These are phyloP conservation scores for Coccomyxa subellipsoidea DNA, from an alignment of 163 green algal species.

Conservation along the genomic window DNA sequence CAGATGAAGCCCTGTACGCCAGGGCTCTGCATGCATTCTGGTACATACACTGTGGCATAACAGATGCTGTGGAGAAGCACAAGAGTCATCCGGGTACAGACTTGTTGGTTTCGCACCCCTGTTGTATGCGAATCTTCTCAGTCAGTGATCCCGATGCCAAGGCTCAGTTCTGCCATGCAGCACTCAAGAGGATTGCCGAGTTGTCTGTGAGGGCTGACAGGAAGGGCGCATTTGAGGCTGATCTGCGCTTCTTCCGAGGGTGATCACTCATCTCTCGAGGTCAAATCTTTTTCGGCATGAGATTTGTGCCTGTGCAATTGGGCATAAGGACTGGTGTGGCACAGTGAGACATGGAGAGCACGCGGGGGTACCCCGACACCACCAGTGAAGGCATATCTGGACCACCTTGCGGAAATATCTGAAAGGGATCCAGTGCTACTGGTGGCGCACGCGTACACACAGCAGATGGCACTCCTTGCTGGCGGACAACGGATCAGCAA, in stretches of 20 bases:
- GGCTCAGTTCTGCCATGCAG: slow-evolving; percentile 6
- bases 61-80: not conserved
- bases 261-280: not conserved
- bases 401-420: not conserved
- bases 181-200: not conserved
- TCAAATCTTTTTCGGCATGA: not conserved
- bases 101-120: too few relatives aligned
- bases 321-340: not conserved
- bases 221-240: slow-evolving; percentile 13
- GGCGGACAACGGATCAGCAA: slow-evolving; percentile 17
- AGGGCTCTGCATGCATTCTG: slow-evolving; percentile 2
- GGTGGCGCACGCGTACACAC: slow-evolving; percentile 35
- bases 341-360: not conserved
- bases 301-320: not conserved
- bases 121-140: not conserved
- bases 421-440: slow-evolving; percentile 15
- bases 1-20: not conserved
- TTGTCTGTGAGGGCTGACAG: not conserved
- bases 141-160: too few relatives aligned
- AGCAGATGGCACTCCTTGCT: slow-evolving; percentile 28
- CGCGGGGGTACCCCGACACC: not conserved
- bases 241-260: slow-evolving; percentile 28
- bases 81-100: not conserved
- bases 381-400: slow-evolving; percentile 19
- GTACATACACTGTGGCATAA: not conserved